Percentiles rank a stretch among this genome's conserved stretches.
Evolutionary conservation across 139 green algal species (phyloP).

Genomic region (Auxenochlorella protothecoides): DNA sequence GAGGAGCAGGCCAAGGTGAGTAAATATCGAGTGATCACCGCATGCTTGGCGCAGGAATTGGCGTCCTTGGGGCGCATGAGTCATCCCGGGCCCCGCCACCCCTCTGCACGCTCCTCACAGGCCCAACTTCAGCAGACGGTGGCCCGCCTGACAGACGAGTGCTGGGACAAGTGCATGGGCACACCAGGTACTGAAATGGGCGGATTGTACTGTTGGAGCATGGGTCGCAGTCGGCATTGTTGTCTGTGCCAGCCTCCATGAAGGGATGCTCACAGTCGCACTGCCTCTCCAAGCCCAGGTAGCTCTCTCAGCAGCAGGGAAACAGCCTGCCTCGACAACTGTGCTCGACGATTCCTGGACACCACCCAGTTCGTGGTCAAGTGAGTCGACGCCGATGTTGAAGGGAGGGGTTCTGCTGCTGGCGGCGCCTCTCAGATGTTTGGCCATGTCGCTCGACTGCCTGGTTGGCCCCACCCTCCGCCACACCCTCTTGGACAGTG

Average conservation of each 20-base stretch:
- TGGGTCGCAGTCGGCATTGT: background rate
- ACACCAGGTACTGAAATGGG: conserved; percentile 7
- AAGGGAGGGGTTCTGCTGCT: background rate
- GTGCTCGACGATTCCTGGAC: conserved; percentile 27
- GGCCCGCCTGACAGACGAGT: conserved; percentile 31
- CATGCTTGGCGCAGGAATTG: background rate
- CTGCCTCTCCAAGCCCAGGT: conserved; percentile 8
- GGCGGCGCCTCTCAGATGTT: too few relatives aligned
- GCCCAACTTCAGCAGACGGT: conserved; percentile 33
- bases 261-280: background rate
- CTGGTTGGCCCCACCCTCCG: too few relatives aligned
- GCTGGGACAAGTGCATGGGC: conserved; percentile 30
- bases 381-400: background rate
- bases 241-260: background rate
- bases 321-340: conserved; percentile 29
- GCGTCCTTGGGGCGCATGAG: too few relatives aligned
- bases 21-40: conserved; percentile 2
- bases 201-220: background rate
- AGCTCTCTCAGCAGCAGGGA: conserved; percentile 20
- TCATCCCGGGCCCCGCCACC: too few relatives aligned
- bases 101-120: background rate
- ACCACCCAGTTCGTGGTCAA: conserved; percentile 36
- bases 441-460: too few relatives aligned
- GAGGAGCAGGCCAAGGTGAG: conserved; percentile 20
- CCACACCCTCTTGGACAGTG: too few relatives aligned